phyloP scores from a whole-genome alignment of 2,329 filamentous ascomycete species.

The Cercospora beticola region DNA sequence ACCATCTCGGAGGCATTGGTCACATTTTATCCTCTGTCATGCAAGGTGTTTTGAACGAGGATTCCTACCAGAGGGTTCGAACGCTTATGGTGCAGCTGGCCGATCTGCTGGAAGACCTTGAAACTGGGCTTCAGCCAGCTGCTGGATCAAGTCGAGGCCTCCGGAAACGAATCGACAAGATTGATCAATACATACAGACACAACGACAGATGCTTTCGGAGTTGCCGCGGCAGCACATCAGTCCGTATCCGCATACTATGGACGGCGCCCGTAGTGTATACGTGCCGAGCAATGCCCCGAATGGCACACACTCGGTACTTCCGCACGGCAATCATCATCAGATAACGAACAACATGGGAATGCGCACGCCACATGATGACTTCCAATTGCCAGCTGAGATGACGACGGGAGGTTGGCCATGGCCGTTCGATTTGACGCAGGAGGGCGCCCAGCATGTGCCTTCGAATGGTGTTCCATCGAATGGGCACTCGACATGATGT shows the following conservation, averaged over 20 bases:
- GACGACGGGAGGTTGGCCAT: constrained; percentile 46
- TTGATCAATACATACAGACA: constrained; percentile 46
- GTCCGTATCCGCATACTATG: not conserved
- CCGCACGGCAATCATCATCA: constrained; percentile 1
- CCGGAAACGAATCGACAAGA: constrained; percentile 44
- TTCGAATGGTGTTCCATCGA: constrained; percentile 10
- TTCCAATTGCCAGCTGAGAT: constrained; percentile 45
- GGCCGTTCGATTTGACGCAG: constrained; percentile 33
- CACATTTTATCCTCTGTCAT: constrained; percentile 51
- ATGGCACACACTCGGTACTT: constrained; percentile 3
- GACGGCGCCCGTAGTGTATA: not conserved
- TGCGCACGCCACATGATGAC: constrained; percentile 32
- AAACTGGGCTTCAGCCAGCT: constrained; percentile 43
- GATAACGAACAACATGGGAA: constrained; percentile 20
- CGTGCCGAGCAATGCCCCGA: not conserved
- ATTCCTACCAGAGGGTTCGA: constrained; percentile 45
- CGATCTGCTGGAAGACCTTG: constrained; percentile 47
- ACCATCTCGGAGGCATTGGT: constrained; percentile 53
- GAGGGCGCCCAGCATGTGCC: constrained; percentile 16
- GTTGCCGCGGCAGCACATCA: not conserved
- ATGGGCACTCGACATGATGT: not conserved
- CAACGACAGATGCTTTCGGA: constrained; percentile 28
- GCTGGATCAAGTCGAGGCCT: constrained; percentile 44
- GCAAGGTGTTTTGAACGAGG: constrained; percentile 46
- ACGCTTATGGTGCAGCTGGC: constrained; percentile 47